Percentiles rank a stretch among this genome's conserved stretches.
Evolutionary conservation across 495 filamentous ascomycete genomes (phyloP).

Genomic region (Astrothelium macrocarpum): DNA sequence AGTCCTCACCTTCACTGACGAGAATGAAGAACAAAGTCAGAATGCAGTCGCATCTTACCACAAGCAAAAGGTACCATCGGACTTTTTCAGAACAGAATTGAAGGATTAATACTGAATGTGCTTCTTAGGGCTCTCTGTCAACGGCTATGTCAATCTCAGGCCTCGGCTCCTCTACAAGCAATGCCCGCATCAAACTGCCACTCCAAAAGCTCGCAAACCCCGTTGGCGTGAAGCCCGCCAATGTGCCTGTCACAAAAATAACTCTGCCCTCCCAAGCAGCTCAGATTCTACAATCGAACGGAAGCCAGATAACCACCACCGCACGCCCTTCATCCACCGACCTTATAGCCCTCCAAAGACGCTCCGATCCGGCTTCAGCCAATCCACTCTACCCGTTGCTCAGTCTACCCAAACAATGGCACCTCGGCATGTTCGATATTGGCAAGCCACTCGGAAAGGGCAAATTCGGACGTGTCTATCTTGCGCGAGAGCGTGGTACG

Average conservation of each 20-base stretch:
- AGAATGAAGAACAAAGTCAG: slow-evolving; percentile 27
- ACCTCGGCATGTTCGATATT: slow-evolving; percentile 98
- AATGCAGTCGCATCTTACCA: slow-evolving; percentile 22
- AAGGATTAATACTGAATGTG: background rate
- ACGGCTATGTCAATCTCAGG: slow-evolving; percentile 29
- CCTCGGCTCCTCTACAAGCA: slow-evolving; percentile 24
- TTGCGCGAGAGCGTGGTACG: slow-evolving; percentile 78
- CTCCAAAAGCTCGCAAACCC: slow-evolving; percentile 32
- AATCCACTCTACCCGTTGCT: slow-evolving; percentile 52
- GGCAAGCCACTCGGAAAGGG: slow-evolving; percentile 92
- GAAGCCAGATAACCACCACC: slow-evolving; percentile 12
- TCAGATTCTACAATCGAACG: slow-evolving; percentile 42
- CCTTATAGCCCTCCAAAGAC: slow-evolving; percentile 35
- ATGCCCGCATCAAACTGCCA: slow-evolving; percentile 33
- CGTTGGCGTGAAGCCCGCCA: slow-evolving; percentile 23
- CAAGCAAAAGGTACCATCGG: slow-evolving; percentile 29
- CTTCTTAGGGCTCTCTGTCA: slow-evolving; percentile 27
- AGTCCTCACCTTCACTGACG: slow-evolving; percentile 26
- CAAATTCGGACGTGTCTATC: slow-evolving; percentile 94
- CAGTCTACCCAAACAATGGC: slow-evolving; percentile 59
- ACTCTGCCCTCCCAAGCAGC: slow-evolving; percentile 57
- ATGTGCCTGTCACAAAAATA: slow-evolving; percentile 48
- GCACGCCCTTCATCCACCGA: slow-evolving; percentile 34
- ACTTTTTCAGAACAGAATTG: slow-evolving; percentile 1
- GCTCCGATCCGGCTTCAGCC: slow-evolving; percentile 22